These are phyloP conservation scores for Senna tora DNA, from an alignment of 306 rosid genomes.

Conservation along the genomic window DNA sequence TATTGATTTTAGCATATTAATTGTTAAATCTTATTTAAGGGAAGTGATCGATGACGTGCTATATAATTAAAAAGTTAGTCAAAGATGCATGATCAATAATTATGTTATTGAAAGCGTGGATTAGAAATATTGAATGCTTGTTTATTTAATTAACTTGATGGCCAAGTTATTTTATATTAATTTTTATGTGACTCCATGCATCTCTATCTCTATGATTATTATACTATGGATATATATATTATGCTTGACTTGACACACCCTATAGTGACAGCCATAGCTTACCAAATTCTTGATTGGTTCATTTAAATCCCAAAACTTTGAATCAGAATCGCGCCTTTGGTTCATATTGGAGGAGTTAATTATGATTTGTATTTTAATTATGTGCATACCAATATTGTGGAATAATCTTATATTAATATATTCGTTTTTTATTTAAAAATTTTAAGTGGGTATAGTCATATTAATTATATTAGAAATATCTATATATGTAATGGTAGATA, in stretches of 20 bases:
- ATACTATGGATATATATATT: too few relatives aligned
- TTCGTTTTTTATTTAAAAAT: too few relatives aligned
- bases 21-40: background rate
- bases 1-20: background rate
- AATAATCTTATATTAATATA: too few relatives aligned
- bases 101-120: constrained; percentile 1
- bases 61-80: background rate
- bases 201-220: too few relatives aligned
- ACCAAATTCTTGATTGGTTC: background rate
- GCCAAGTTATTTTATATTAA: background rate
- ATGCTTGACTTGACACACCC: background rate
- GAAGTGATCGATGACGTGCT: background rate
- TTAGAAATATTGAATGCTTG: background rate
- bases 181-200: too few relatives aligned
- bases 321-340: background rate
- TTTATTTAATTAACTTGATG: background rate
- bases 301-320: background rate
- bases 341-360: background rate
- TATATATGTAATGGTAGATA: too few relatives aligned
- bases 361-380: too few relatives aligned
- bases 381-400: too few relatives aligned
- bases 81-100: background rate
- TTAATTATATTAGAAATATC: too few relatives aligned
- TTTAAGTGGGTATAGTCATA: too few relatives aligned
- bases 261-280: background rate